These are phyloP conservation scores for Fusarium phyllophilum DNA, from an alignment of 2,329 filamentous ascomycete species.

Conservation along the genomic window DNA sequence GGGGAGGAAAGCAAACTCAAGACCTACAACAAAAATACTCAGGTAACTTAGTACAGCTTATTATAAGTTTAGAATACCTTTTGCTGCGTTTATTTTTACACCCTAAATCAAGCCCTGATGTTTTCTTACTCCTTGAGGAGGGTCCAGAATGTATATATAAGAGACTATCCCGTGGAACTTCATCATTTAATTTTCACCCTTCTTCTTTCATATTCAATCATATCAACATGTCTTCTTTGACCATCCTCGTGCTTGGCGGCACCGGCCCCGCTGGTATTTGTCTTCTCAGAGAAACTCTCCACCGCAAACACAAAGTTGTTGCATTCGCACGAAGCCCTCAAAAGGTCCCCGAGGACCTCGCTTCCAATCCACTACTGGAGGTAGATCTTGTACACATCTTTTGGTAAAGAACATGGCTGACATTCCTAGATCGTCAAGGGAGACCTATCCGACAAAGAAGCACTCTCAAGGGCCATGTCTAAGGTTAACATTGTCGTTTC, in stretches of 20 bases:
- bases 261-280: conserved; percentile 48
- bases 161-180: no score
- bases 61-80: no score
- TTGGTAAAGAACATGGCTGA: not conserved
- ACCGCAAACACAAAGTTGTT: conserved; percentile 41
- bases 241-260: conserved; percentile 44
- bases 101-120: no score
- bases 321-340: conserved; percentile 25
- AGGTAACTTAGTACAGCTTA: no score
- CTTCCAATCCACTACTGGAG: not conserved
- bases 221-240: not conserved
- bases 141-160: no score
- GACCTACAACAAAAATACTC: no score
- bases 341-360: conserved; percentile 14
- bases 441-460: not conserved
- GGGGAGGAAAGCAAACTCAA: no score
- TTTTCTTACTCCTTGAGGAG: no score
- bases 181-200: no score
- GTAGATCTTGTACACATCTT: not conserved
- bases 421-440: not conserved
- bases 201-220: no score
- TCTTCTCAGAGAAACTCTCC: conserved; percentile 44
- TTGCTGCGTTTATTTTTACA: no score
- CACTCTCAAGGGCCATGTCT: not conserved
- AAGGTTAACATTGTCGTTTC: conserved; percentile 15